These are phyloP conservation scores for Chlorella sorokiniana DNA, from an alignment of 139 green algal species.

Conservation along the genomic window DNA sequence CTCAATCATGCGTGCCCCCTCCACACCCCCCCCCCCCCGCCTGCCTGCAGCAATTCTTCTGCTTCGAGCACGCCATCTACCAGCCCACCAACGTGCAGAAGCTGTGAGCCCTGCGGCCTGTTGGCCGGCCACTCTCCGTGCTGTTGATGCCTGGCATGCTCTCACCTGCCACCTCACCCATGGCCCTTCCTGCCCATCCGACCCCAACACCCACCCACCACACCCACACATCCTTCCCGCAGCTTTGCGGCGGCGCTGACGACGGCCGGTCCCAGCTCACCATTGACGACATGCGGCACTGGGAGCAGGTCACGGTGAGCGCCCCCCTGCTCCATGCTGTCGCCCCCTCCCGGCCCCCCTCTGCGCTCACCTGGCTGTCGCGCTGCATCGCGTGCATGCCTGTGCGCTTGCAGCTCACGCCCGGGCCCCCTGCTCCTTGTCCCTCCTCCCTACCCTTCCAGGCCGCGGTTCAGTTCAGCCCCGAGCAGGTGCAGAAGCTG, in stretches of 20 bases:
- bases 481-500: slow-evolving; percentile 7
- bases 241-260: slow-evolving; percentile 4
- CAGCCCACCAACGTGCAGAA: slow-evolving; percentile 17
- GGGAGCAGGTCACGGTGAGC: slow-evolving; percentile 15
- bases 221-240: too few relatives aligned
- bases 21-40: not conserved
- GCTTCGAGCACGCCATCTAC: slow-evolving; percentile 32
- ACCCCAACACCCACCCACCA: not conserved
- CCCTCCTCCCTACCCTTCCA: not conserved
- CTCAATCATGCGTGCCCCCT: not conserved
- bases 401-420: too few relatives aligned
- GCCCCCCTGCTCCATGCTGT: not conserved
- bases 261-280: not conserved
- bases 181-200: not conserved
- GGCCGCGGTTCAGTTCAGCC: not conserved
- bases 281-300: not conserved
- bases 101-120: too few relatives aligned
- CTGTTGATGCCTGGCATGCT: too few relatives aligned
- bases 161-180: too few relatives aligned
- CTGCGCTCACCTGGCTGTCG: not conserved
- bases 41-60: slow-evolving; percentile 4
- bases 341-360: not conserved
- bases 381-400: too few relatives aligned
- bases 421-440: too few relatives aligned
- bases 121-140: too few relatives aligned